These are phyloP conservation scores for Kodamaea neixiangensis DNA, from an alignment of 805 yeast species.

Conservation along the genomic window DNA sequence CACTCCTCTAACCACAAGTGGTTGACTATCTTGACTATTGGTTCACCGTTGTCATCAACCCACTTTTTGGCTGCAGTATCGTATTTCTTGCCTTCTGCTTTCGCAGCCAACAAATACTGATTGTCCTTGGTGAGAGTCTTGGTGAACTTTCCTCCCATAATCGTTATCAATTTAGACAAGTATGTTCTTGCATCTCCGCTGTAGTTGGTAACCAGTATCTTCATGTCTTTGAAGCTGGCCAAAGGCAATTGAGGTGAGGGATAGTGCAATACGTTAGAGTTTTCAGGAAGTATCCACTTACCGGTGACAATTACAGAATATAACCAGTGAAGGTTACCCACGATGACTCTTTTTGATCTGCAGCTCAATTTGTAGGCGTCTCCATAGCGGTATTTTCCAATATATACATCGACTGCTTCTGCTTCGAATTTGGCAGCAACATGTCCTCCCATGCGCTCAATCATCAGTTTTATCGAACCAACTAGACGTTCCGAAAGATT, in stretches of 20 bases:
- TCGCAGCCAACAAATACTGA: constrained; percentile 72
- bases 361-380: constrained; percentile 52
- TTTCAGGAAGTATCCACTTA: constrained; percentile 56
- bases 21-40: constrained; percentile 57
- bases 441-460: constrained; percentile 57
- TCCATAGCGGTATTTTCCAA: constrained; percentile 67
- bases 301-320: constrained; percentile 61
- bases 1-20: constrained; percentile 91
- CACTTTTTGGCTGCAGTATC: constrained; percentile 67
- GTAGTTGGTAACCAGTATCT: constrained; percentile 74
- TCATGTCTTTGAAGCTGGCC: constrained; percentile 52
- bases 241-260: constrained; percentile 62
- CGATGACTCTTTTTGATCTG: constrained; percentile 39
- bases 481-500: constrained; percentile 47
- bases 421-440: constrained; percentile 28
- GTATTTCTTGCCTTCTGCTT: constrained; percentile 70
- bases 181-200: constrained; percentile 83
- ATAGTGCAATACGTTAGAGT: constrained; percentile 60
- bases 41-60: constrained; percentile 36
- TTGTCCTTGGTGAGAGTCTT: constrained; percentile 63
- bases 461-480: constrained; percentile 42
- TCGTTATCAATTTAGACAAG: constrained; percentile 58
- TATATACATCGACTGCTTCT: constrained; percentile 38
- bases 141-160: constrained; percentile 78
- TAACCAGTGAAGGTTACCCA: constrained; percentile 77